phyloP scores from a whole-genome alignment of 2,329 filamentous ascomycete species.

The Chaetothyriales sp. region DNA sequence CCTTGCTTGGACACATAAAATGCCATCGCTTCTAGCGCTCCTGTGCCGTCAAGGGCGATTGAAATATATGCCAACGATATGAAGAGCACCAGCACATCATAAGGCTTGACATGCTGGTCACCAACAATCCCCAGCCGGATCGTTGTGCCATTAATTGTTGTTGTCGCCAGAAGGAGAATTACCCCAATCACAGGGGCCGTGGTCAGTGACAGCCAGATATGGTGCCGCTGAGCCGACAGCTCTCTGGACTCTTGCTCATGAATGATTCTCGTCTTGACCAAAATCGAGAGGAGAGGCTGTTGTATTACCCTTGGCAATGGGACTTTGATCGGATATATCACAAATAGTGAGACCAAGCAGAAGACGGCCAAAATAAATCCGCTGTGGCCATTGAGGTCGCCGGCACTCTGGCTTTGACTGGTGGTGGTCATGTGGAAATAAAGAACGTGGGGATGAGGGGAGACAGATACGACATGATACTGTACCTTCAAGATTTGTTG shows the following conservation, averaged over 20 bases:
- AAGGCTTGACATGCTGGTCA: conserved; percentile 16
- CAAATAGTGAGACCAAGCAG: conserved; percentile 14
- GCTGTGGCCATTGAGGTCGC: conserved; percentile 16
- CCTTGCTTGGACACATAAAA: conserved; percentile 16
- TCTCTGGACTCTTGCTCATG: conserved; percentile 1
- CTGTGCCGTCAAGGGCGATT: conserved; percentile 17
- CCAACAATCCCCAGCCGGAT: conserved; percentile 16
- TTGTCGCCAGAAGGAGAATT: conserved; percentile 15
- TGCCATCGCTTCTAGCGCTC: conserved; percentile 15
- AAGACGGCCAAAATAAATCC: conserved; percentile 17
- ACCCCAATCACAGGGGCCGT: conserved; percentile 16
- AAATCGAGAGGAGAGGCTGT: conserved; percentile 2
- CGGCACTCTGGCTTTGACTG: conserved; percentile 3
- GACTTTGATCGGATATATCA: conserved; percentile 14
- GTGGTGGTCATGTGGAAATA: conserved; percentile 5
- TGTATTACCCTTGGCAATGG: conserved; percentile 9
- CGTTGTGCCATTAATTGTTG: conserved; percentile 16
- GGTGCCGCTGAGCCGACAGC: conserved; percentile 4
- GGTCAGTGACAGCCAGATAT: conserved; percentile 14
- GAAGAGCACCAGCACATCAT: conserved; percentile 18
- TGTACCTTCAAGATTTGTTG: neutral
- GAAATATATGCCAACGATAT: conserved; percentile 17
- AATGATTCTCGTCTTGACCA: conserved; percentile 8
- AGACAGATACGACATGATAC: neutral
- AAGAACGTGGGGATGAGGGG: neutral